Evolutionary conservation across 163 green algal species (phyloP).

Genomic region (Chlamydomonas reinhardtii): DNA sequence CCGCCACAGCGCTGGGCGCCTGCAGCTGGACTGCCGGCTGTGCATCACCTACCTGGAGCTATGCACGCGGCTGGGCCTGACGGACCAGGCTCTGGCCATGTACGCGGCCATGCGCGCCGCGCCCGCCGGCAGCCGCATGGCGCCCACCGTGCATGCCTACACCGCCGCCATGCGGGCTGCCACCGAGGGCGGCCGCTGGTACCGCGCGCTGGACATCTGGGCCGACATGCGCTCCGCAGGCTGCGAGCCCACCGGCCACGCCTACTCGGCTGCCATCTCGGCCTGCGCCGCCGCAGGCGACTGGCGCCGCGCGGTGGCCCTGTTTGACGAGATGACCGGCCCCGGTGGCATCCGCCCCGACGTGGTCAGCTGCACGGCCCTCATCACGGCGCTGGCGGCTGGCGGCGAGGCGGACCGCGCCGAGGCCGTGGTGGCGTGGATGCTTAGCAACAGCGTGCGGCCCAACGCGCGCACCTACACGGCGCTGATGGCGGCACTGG

Average conservation of each 20-base stretch:
- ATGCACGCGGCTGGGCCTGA: slow-evolving; percentile 78
- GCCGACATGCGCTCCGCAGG: slow-evolving; percentile 79
- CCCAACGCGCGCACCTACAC: slow-evolving; percentile 93
- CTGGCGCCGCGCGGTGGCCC: slow-evolving; percentile 79
- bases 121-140: slow-evolving; percentile 67
- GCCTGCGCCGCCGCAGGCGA: slow-evolving; percentile 84
- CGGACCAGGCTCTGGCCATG: slow-evolving; percentile 74
- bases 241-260: slow-evolving; percentile 72
- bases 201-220: slow-evolving; percentile 84
- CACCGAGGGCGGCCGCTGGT: slow-evolving; percentile 78
- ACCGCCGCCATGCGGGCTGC: slow-evolving; percentile 91
- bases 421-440: slow-evolving; percentile 83
- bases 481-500: slow-evolving; percentile 85
- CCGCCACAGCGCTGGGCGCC: slow-evolving; percentile 20
- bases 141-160: slow-evolving; percentile 87
- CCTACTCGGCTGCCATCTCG: slow-evolving; percentile 88
- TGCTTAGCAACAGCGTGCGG: slow-evolving; percentile 70
- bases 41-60: slow-evolving; percentile 90
- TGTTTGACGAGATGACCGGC: slow-evolving; percentile 90
- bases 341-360: slow-evolving; percentile 80
- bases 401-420: slow-evolving; percentile 60
- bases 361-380: slow-evolving; percentile 92
- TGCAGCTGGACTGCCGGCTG: slow-evolving; percentile 83
- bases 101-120: slow-evolving; percentile 77
- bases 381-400: slow-evolving; percentile 83